Conservation (phyloP, 2,329 filamentous ascomycete species). For the Claviceps africana region DNA sequence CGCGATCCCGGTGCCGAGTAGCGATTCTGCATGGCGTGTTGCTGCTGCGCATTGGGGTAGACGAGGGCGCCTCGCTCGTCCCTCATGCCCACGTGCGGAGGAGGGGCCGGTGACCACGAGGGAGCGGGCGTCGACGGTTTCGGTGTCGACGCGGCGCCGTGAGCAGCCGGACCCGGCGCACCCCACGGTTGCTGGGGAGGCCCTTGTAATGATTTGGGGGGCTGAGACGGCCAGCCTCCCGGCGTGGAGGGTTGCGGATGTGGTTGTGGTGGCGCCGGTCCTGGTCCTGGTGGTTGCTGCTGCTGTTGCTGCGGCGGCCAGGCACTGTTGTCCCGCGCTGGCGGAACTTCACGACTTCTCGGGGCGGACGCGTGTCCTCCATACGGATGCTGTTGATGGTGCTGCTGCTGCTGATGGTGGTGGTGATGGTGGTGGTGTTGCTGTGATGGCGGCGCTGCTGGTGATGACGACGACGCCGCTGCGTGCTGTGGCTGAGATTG, state of each 20-base stretch:
- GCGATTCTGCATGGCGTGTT: slow-evolving; percentile 25
- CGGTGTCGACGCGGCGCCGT: slow-evolving; percentile 10
- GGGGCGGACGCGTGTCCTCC: slow-evolving; percentile 30
- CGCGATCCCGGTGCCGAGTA: slow-evolving; percentile 26
- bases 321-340: slow-evolving; percentile 21
- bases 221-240: slow-evolving; percentile 18
- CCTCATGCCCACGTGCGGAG: slow-evolving; percentile 20
- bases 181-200: slow-evolving; percentile 22
- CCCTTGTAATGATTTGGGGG: slow-evolving; percentile 18
- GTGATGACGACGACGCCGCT: slow-evolving; percentile 22
- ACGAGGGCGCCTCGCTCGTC: slow-evolving; percentile 25
- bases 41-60: slow-evolving; percentile 21
- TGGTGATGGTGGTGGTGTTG: slow-evolving; percentile 31
- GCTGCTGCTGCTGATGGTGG: slow-evolving; percentile 22
- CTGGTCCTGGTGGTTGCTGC: slow-evolving; percentile 13
- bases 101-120: slow-evolving; percentile 19
- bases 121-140: slow-evolving; percentile 22
- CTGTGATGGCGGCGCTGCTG: slow-evolving; percentile 22
- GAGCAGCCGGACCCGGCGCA: slow-evolving; percentile 1
- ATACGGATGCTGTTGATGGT: slow-evolving; percentile 16
- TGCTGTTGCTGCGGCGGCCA: slow-evolving; percentile 15
- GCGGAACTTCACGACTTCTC: slow-evolving; percentile 27
- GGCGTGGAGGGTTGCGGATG: slow-evolving; percentile 5
- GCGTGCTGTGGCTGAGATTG: slow-evolving; percentile 24
- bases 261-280: no score